Base-by-base conservation (phyloP, 2,329 filamentous ascomycete genomes). In the Fusarium armeniacum region DNA sequence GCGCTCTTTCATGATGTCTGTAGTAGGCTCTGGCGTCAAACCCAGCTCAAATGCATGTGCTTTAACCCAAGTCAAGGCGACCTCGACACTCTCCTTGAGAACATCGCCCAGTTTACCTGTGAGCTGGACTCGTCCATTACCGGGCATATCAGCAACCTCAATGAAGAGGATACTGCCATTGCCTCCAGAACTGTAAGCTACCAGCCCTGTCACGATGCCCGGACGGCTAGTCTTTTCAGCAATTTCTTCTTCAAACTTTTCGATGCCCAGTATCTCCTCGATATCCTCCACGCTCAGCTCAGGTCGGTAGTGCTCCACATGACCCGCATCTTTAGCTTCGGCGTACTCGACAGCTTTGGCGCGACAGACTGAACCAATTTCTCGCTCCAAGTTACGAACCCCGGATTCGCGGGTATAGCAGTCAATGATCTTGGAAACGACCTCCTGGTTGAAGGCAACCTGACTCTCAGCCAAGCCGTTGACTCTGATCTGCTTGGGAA, bases 81-180 rank as follows among this genome's bases (percentile, higher is more conserved):
- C 96, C 80, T 98, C 95, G 43, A 98, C 96, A 68, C 91, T 95
- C 81, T 99, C 96, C 81, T 98, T 98, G 62, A 99, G 89, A 32
- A 99, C 96, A 73, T 98, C 94, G 69, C 96, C 96, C 9, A 99
- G 89, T 79, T 97, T 98, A 66, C 96, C 96, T 2, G 96, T 99
- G 28, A 99, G 89, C 81, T 98, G 96, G 36, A 99, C 93, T 55
- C 91, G 90, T 35, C 96, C 96, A 59, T 89, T 91, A 44, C 96
- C 96, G 1, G 96, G 96, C 94, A 98, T 98, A 77, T 97, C 94
- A 13, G 95, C 93, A 45, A 98, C 93, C 81, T 99, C 96, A 74
- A 99, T 99, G 84, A 99, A 99, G 58, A 99, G 86, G 75, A 99
- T 99, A 77, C 92, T 94, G 67, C 96, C 96, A 78, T 98, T 95